Evolutionary conservation across 2,329 filamentous ascomycete genomes (phyloP).

Genomic region (Neopestalotiopsis sp.): DNA sequence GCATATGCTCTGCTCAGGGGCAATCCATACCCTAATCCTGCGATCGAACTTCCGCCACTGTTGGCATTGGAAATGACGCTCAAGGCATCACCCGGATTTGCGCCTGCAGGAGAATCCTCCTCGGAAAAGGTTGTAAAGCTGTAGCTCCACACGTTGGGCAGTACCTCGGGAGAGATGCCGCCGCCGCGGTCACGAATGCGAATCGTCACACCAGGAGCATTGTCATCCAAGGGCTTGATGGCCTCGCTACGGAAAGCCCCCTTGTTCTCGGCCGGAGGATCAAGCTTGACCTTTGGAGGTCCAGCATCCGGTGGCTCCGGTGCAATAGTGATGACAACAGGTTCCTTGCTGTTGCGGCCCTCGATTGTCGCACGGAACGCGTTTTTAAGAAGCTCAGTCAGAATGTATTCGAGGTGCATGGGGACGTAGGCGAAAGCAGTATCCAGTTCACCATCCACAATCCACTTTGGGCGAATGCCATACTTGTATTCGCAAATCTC

Average conservation of each 20-base stretch:
- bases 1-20: slow-evolving; percentile 92
- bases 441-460: slow-evolving; percentile 83
- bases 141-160: slow-evolving; percentile 93
- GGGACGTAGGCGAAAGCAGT: slow-evolving; percentile 94
- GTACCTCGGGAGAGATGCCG: slow-evolving; percentile 83
- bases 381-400: slow-evolving; percentile 96
- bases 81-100: slow-evolving; percentile 64
- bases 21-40: slow-evolving; percentile 90
- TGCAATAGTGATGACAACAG: slow-evolving; percentile 91
- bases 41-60: slow-evolving; percentile 81
- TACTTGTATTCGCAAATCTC: slow-evolving; percentile 98
- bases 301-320: slow-evolving; percentile 56
- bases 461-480: slow-evolving; percentile 79
- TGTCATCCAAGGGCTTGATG: slow-evolving; percentile 64
- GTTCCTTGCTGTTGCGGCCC: slow-evolving; percentile 76
- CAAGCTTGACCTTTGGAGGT: slow-evolving; percentile 37
- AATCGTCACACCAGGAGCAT: slow-evolving; percentile 87
- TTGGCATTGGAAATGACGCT: slow-evolving; percentile 76
- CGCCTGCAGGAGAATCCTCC: slow-evolving; percentile 50
- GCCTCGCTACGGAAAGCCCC: slow-evolving; percentile 49
- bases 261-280: slow-evolving; percentile 41
- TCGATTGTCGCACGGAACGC: slow-evolving; percentile 94
- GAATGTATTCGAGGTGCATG: slow-evolving; percentile 95
- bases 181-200: slow-evolving; percentile 95
- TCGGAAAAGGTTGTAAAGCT: slow-evolving; percentile 95